Evolutionary conservation across 148 eudicot genomes (phyloP), one percentile per base, ranked within the genome.

Genomic region (Nepenthes mirabilis): DNA sequence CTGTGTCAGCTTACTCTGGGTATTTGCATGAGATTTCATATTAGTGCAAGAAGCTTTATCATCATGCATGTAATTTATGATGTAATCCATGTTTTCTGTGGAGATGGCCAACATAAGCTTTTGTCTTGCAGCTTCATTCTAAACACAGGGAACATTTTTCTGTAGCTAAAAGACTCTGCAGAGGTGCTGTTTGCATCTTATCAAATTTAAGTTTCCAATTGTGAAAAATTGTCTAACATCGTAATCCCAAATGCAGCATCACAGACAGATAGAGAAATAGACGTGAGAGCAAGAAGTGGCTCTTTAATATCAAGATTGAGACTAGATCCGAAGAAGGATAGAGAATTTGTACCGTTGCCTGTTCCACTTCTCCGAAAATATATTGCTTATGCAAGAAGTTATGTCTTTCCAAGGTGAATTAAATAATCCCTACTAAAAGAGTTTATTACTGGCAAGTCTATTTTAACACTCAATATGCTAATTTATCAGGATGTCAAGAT

Each of bases 361-460:
- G 89, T 78, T 61, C 76, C 85, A 34, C 97, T 93, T 60, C 77
- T 93, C 55, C 86, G 95, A 54, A 93, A 93, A 71, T 93, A 93
- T 68, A 77, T 86, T 71, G 82, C 97, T 56, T 93, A 93, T 77
- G 97, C 99, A 56, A 86, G 95, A 79, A 78, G 83, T 60, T 82
- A 63, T 59, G 70, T 89, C 64, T 80, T 80, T 64, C 97, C 99
- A 32, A 82, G 85, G 99, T 93, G 65, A 64, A 60, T 56, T 56
- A 59, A 48, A 37, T 12, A 12, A n/a, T 47, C 33, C 48, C n/a
- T 36, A 45, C 34, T 23, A 6, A 33, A 11, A 14, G 6, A 36
- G 48, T 3, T 56, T 55, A 7, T 34, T 52, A 52, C 47, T 53
- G 35, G 32, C 34, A 9, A 54, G 11, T 61, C 37, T 65, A 4